These are phyloP conservation scores for Sarocladium kiliense DNA, from an alignment of 2,329 filamentous ascomycete genomes.

Conservation along the genomic window DNA sequence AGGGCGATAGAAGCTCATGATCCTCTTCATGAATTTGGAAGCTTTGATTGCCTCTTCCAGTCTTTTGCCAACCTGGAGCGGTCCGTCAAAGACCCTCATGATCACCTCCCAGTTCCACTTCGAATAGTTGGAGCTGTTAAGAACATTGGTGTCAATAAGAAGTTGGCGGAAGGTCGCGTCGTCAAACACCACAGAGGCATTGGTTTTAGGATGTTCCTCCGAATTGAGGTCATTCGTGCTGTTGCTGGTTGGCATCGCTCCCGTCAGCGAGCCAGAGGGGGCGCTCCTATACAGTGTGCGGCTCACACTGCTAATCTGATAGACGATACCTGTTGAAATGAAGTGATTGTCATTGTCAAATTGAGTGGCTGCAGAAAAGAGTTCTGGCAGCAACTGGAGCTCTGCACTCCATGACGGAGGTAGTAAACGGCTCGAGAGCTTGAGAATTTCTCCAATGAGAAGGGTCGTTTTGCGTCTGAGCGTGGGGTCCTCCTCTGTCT, in stretches of 20 bases:
- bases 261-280: conserved; percentile 36
- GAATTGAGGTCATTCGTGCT: conserved; percentile 43
- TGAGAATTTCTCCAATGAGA: conserved; percentile 84
- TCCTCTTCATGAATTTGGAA: conserved; percentile 91
- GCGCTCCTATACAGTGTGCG: conserved; percentile 81
- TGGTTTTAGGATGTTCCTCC: conserved; percentile 52
- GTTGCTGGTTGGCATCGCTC: conserved; percentile 35
- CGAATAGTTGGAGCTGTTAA: conserved; percentile 81
- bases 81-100: conserved; percentile 84
- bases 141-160: conserved; percentile 73
- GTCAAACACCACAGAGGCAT: conserved; percentile 43
- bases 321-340: conserved; percentile 82
- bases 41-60: conserved; percentile 91
- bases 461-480: conserved; percentile 86
- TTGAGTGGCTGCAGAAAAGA: conserved; percentile 71
- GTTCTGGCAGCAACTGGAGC: conserved; percentile 80
- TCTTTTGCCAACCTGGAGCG: conserved; percentile 82
- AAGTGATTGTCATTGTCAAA: conserved; percentile 70
- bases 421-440: conserved; percentile 79
- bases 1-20: conserved; percentile 91
- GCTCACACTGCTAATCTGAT: conserved; percentile 97
- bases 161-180: conserved; percentile 61
- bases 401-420: conserved; percentile 77
- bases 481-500: conserved; percentile 60
- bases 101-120: conserved; percentile 99